phyloP scores from a whole-genome alignment of 2,329 filamentous ascomycete genomes.

The Pseudogymnoascus sp. region DNA sequence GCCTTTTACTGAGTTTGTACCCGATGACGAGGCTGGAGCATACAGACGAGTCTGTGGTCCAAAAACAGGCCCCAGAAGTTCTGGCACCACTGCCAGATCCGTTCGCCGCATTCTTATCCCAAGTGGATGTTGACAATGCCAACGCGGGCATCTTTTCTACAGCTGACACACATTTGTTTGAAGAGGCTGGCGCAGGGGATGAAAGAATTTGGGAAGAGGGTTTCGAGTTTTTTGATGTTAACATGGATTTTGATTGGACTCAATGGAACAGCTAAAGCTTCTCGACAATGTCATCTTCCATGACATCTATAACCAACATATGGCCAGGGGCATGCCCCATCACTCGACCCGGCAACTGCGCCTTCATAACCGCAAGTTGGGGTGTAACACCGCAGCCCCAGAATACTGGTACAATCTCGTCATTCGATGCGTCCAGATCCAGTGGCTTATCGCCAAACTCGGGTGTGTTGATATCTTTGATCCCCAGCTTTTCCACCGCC shows the following conservation, averaged over 20 bases:
- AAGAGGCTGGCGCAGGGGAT: conserved; percentile 32
- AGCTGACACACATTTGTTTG: conserved; percentile 15
- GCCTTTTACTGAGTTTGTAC: conserved; percentile 32
- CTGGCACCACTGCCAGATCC: not conserved
- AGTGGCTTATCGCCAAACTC: conserved; percentile 50
- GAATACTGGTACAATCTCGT: conserved; percentile 47
- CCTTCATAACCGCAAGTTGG: conserved; percentile 54
- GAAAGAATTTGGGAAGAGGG: conserved; percentile 36
- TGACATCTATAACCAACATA: conserved; percentile 53
- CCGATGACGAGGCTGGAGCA: not conserved
- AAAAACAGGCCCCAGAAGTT: conserved; percentile 15
- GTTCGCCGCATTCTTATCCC: not conserved
- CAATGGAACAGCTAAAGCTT: conserved; percentile 12
- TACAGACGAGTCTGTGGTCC: conserved; percentile 21
- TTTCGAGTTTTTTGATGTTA: conserved; percentile 34
- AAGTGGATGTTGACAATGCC: conserved; percentile 8
- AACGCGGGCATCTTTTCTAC: conserved; percentile 2
- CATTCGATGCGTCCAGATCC: conserved; percentile 32
- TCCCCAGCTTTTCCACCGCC: conserved; percentile 43
- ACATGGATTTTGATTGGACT: conserved; percentile 29
- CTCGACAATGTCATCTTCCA: conserved; percentile 32
- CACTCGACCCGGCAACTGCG: conserved; percentile 44
- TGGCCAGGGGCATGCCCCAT: conserved; percentile 56
- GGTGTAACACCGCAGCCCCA: conserved; percentile 62
- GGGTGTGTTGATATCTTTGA: conserved; percentile 42